Base-by-base conservation (phyloP, 1,284 basidiomycete genomes). In the Flammula alnicola region DNA sequence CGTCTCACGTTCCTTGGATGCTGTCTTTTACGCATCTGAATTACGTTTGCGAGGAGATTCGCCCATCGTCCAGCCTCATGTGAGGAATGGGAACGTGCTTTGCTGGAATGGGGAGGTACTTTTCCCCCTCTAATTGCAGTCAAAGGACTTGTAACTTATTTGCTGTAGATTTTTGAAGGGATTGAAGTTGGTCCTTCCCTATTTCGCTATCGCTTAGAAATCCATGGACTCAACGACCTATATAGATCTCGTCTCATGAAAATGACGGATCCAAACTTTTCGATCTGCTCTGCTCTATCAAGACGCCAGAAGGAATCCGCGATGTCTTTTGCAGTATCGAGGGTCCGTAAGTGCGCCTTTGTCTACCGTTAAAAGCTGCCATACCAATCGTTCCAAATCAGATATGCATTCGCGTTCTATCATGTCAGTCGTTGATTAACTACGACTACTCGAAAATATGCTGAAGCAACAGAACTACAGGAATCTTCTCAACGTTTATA, bases 21-120 rank as follows among this genome's bases (percentile, higher is more conserved):
- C 82, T 20, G 71, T 77, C 5, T 84, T 94, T 51, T 86, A 81
- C 61, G 85, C 85, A 0, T 91, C 92, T 1, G 92, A 95, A 54
- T 77, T 97, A 35, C 82, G 84, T 46, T 71, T 97, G 32, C 75
- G 94, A 55, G 94, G 94, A 0, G 65, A 77, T 6, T 52, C 58
- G 7, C 73, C 78, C 1, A 72, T 92, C 2, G 63, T 77, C 0
- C 94, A 97, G 63, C 94, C 94, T n/a, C 85, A 95, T 45, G 66
- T 68, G 10, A 59, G 67, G 23, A 68, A 69, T 10, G 83, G 79
- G 3, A 80, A 88, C 54, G 66, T 92, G 2, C 68, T 96, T 14
- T 94, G 89, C 57, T 95, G 91, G 91, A 96, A 96, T 65, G 93
- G 93, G 51, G 93, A 96, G 76, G 91, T 88, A 58, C 55, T 70